These are phyloP conservation scores for Lepidium africanum DNA, from an alignment of 345 rosid species.

Conservation along the genomic window DNA sequence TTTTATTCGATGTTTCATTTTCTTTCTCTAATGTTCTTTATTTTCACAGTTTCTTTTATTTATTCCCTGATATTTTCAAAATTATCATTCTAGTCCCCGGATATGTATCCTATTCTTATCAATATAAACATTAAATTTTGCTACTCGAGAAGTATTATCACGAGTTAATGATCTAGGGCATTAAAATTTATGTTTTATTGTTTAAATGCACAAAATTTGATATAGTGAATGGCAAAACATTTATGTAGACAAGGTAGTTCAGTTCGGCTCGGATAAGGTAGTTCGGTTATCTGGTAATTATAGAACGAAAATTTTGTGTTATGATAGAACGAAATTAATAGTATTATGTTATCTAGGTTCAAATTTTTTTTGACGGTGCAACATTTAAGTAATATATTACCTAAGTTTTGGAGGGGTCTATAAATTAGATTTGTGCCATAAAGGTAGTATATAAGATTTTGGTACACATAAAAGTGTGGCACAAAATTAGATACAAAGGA, in stretches of 20 bases:
- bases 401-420: neutral
- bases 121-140: neutral
- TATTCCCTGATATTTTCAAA: neutral
- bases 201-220: neutral
- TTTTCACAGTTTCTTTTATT: neutral
- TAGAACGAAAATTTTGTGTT: too few relatives aligned
- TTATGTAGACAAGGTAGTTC: too few relatives aligned
- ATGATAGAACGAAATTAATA: too few relatives aligned
- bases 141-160: neutral
- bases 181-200: neutral
- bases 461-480: neutral
- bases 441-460: neutral
- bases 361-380: too few relatives aligned
- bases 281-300: too few relatives aligned
- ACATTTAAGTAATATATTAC: too few relatives aligned
- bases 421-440: neutral
- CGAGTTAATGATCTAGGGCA: neutral
- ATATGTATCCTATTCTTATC: neutral
- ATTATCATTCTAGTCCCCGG: neutral
- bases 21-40: neutral
- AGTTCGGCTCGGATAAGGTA: too few relatives aligned
- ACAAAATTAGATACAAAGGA: neutral
- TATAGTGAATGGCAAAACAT: too few relatives aligned
- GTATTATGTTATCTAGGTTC: too few relatives aligned
- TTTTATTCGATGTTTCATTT: slow-evolving; percentile 24